Evolutionary conservation across 78 protist species (phyloP).

Genomic region (Dictyostelium capitatum): DNA sequence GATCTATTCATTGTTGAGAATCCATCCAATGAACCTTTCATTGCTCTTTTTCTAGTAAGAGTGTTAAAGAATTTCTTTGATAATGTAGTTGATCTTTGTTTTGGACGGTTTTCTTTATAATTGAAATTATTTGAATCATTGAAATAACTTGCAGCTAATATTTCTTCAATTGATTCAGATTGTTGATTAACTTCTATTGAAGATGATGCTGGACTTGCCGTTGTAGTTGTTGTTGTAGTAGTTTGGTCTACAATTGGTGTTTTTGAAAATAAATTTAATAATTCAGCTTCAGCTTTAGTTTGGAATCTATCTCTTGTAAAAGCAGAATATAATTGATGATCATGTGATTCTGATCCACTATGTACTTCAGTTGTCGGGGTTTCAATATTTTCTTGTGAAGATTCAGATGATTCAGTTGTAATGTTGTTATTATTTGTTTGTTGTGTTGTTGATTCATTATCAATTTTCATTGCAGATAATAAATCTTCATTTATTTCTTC

Average conservation of each 20-base stretch:
- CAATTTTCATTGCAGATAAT: background rate
- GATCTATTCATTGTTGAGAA: background rate
- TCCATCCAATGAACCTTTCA: background rate
- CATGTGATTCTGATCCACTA: background rate
- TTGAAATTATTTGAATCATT: background rate
- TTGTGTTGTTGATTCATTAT: background rate
- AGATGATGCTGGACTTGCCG: background rate
- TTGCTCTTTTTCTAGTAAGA: slow-evolving; percentile 31
- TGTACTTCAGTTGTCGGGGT: background rate
- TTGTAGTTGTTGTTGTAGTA: background rate
- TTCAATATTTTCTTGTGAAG: background rate
- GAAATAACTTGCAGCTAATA: background rate
- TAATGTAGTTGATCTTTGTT: background rate
- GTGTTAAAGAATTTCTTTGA: slow-evolving; percentile 36
- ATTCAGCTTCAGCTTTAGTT: slow-evolving; percentile 41
- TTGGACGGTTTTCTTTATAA: slow-evolving; percentile 22
- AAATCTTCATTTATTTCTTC: slow-evolving; percentile 2
- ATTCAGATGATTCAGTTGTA: background rate
- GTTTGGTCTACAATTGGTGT: background rate
- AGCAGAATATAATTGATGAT: background rate
- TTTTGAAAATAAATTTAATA: background rate
- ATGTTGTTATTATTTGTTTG: background rate
- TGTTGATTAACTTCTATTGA: background rate
- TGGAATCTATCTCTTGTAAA: slow-evolving; percentile 34
- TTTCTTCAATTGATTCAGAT: background rate